Percentiles rank a stretch among this genome's conserved stretches.
Evolutionary conservation across 345 rosid species (phyloP).

Genomic region (Populus euphratica): DNA sequence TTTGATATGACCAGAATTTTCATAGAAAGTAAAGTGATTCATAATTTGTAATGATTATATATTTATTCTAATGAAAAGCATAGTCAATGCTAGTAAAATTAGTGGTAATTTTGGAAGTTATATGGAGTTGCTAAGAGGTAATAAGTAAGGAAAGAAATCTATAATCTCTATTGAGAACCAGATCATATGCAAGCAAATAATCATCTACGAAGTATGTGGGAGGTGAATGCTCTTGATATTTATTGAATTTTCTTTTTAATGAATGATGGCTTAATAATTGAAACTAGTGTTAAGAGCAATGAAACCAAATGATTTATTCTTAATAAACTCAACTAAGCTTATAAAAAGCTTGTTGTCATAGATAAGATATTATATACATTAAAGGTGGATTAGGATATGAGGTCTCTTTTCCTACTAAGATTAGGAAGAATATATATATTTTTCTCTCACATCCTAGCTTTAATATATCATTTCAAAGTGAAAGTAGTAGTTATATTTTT

Average conservation of each 20-base stretch:
- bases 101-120: conserved; percentile 39
- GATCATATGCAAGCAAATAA: conserved; percentile 75
- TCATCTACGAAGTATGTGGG: conserved; percentile 65
- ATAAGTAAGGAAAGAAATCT: conserved; percentile 75
- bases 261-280: background rate
- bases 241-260: background rate
- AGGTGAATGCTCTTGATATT: background rate
- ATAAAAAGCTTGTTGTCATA: background rate
- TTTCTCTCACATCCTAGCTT: background rate
- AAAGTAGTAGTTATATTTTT: too few species aligned
- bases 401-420: background rate
- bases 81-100: conserved; percentile 53
- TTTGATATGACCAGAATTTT: too few species aligned
- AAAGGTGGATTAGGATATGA: background rate
- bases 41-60: conserved; percentile 26
- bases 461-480: background rate
- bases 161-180: conserved; percentile 86
- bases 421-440: background rate
- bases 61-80: conserved; percentile 64
- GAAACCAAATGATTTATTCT: background rate
- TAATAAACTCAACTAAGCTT: background rate
- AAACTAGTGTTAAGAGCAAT: background rate
- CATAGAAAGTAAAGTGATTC: too few species aligned
- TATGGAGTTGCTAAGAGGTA: conserved; percentile 66
- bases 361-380: too few species aligned